Conservation (phyloP, 768 basidiomycete genomes). For the Multifurca ochricompacta region DNA sequence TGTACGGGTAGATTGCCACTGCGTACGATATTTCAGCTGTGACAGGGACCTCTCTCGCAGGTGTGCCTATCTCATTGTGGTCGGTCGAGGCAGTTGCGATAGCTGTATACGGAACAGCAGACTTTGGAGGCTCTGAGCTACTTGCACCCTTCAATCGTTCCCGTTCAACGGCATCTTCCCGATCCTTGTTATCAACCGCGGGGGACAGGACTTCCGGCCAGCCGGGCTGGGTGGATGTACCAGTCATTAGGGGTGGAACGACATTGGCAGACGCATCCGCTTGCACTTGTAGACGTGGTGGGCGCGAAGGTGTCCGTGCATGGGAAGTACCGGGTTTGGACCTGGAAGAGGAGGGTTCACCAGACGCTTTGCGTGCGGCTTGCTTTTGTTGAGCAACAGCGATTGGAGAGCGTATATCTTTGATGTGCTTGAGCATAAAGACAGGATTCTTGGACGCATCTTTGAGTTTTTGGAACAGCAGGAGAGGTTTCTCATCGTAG, state of each 20-base stretch:
- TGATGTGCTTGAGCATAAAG: constrained; percentile 97
- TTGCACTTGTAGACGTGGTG: constrained; percentile 63
- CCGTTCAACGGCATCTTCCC: constrained; percentile 34
- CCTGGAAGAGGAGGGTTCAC: constrained; percentile 23
- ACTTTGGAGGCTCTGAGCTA: constrained; percentile 25
- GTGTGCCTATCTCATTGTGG: constrained; percentile 20
- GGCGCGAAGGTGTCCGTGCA: constrained; percentile 36
- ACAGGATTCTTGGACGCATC: constrained; percentile 97
- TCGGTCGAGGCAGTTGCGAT: constrained; percentile 18
- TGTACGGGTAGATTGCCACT: constrained; percentile 97
- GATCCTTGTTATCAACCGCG: constrained; percentile 36
- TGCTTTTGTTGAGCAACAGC: constrained; percentile 96
- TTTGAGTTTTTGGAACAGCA: constrained; percentile 96
- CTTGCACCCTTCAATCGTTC: constrained; percentile 7
- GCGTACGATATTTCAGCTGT: constrained; percentile 74
- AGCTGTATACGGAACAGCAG: constrained; percentile 31
- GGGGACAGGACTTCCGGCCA: constrained; percentile 75
- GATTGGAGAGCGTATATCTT: constrained; percentile 95
- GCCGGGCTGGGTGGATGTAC: constrained; percentile 50
- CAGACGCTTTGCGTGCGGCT: constrained; percentile 72
- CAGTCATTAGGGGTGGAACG: constrained; percentile 46
- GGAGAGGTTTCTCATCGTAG: constrained; percentile 95
- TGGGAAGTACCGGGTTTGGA: constrained; percentile 32
- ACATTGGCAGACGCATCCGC: constrained; percentile 38
- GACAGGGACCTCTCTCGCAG: constrained; percentile 28